Evolutionary conservation across 148 eudicot species (phyloP).

Genomic region (Rheum nobile): DNA sequence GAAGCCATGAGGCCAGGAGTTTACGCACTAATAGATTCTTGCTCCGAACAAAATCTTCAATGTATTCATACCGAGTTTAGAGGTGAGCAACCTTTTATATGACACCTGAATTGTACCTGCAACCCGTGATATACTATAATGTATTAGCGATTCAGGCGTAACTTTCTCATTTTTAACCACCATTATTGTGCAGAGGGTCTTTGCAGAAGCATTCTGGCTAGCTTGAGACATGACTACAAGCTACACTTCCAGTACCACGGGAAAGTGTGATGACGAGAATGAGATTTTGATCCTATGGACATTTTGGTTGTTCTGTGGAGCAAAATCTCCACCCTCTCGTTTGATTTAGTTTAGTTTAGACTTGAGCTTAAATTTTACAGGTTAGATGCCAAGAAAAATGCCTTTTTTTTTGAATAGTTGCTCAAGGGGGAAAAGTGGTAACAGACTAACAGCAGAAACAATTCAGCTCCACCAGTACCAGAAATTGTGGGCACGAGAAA

Average conservation of each 20-base stretch:
- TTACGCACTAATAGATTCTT: slow-evolving; percentile 78
- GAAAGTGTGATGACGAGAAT: slow-evolving; percentile 48
- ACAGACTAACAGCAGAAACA: neutral
- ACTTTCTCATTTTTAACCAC: neutral
- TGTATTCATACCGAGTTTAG: slow-evolving; percentile 76
- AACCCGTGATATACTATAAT: neutral
- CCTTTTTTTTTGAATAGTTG: neutral
- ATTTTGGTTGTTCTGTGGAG: neutral
- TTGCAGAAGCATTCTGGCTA: slow-evolving; percentile 78
- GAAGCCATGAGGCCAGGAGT: slow-evolving; percentile 85
- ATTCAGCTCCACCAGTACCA: neutral
- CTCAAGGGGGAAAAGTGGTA: neutral
- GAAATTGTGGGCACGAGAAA: neutral
- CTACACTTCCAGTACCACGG: slow-evolving; percentile 69
- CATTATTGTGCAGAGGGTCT: slow-evolving; percentile 70
- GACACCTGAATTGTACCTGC: neutral
- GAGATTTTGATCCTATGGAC: neutral
- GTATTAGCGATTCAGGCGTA: neutral
- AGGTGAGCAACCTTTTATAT: slow-evolving; percentile 29
- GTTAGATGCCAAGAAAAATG: neutral
- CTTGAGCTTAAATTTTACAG: neutral
- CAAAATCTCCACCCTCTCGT: neutral
- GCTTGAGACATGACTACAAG: slow-evolving; percentile 70
- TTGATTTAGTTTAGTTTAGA: neutral
- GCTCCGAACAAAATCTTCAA: slow-evolving; percentile 83